Percentiles rank a stretch among this genome's conserved stretches.
Conservation (phyloP, 495 filamentous ascomycete genomes). For the Trichodelitschia bisporula region DNA sequence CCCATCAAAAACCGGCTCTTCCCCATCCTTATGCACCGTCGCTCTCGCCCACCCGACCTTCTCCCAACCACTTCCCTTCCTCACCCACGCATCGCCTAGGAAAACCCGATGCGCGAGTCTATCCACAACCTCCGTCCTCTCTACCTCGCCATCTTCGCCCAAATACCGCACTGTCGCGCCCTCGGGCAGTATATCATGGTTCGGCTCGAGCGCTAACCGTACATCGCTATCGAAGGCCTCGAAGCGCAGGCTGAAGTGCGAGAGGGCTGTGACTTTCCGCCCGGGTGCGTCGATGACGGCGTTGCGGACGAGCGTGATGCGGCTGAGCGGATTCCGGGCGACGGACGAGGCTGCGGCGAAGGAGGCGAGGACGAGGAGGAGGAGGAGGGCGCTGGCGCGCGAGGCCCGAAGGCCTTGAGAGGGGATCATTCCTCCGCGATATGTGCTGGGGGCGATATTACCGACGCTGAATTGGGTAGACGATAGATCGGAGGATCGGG, state of each 20-base stretch:
- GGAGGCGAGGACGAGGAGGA: slow-evolving; percentile 1
- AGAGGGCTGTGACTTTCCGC: slow-evolving; percentile 50
- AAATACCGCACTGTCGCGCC: slow-evolving; percentile 53
- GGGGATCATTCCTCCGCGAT: too few relatives aligned
- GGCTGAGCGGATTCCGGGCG: slow-evolving; percentile 48
- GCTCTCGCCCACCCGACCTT: slow-evolving; percentile 73
- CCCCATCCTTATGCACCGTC: slow-evolving; percentile 48
- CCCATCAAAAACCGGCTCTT: slow-evolving; percentile 66
- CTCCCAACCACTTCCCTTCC: slow-evolving; percentile 40
- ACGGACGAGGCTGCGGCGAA: slow-evolving; percentile 36
- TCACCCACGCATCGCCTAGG: slow-evolving; percentile 52
- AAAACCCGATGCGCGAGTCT: slow-evolving; percentile 57
- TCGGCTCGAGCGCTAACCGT: slow-evolving; percentile 67
- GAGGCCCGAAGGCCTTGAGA: too few relatives aligned
- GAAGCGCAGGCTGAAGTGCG: slow-evolving; percentile 67
- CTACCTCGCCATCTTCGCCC: slow-evolving; percentile 37
- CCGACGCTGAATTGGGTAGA: too few relatives aligned
- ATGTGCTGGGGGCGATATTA: too few relatives aligned
- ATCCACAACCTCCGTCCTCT: slow-evolving; percentile 34
- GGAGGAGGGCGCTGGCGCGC: too few relatives aligned
- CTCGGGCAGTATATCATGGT: slow-evolving; percentile 65
- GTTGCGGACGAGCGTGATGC: slow-evolving; percentile 49
- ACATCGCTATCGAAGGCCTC: slow-evolving; percentile 39
- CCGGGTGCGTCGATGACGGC: slow-evolving; percentile 54
- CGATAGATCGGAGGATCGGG: too few relatives aligned